These are phyloP conservation scores for Colletotrichum cuscutae DNA, from an alignment of 2,329 filamentous ascomycete genomes.

Conservation along the genomic window DNA sequence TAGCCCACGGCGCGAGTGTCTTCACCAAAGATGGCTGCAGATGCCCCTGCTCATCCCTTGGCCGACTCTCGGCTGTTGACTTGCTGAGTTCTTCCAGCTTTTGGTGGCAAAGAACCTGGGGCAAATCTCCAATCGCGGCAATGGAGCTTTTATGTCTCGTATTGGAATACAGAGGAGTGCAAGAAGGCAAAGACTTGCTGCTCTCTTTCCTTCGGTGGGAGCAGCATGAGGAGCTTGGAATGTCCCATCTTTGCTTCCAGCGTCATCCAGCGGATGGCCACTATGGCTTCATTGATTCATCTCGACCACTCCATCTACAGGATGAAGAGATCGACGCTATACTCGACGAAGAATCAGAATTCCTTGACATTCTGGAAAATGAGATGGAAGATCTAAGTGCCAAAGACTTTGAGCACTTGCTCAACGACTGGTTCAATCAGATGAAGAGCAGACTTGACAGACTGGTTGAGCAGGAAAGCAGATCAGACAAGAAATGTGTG, in stretches of 20 bases:
- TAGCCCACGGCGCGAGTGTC: neutral
- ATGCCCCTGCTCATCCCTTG: neutral
- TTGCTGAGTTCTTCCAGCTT: neutral
- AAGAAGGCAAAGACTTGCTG: neutral
- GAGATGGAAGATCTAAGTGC: neutral
- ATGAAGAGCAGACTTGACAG: neutral
- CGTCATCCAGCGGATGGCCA: fast-evolving
- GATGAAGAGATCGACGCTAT: neutral
- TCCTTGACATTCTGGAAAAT: neutral
- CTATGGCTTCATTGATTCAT: fast-evolving
- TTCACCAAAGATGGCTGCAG: neutral
- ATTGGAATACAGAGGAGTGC: neutral
- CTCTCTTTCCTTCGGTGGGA: neutral
- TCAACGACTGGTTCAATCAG: neutral
- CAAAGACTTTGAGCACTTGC: neutral
- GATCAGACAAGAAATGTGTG: neutral
- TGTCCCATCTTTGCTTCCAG: constrained; percentile 21
- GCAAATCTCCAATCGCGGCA: neutral
- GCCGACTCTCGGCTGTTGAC: neutral
- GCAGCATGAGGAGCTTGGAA: neutral
- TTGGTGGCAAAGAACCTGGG: fast-evolving
- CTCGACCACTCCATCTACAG: fast-evolving
- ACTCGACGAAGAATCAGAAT: neutral
- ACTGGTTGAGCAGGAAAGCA: neutral
- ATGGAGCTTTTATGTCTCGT: neutral